Percentiles rank a stretch among this genome's conserved stretches.
Evolutionary conservation across 768 basidiomycete species (phyloP).

Genomic region (Amanita brunnescens): DNA sequence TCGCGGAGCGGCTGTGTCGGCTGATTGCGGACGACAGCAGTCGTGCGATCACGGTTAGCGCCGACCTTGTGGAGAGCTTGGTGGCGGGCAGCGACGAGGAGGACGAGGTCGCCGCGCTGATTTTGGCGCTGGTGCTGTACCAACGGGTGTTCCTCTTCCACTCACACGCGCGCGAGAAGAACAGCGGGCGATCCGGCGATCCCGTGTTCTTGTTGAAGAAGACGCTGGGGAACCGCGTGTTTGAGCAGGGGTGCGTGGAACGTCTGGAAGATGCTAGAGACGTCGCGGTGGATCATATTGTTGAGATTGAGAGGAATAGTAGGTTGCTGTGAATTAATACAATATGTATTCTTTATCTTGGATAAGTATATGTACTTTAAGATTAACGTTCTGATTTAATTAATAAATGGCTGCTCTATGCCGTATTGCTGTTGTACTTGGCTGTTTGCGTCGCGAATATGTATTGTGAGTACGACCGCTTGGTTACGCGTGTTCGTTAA

Average conservation of each 20-base stretch:
- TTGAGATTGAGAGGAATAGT: slow-evolving; percentile 32
- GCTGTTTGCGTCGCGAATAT: no score
- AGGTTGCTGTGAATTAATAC: slow-evolving; percentile 9
- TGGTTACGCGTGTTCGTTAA: no score
- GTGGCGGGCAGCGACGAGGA: slow-evolving; percentile 9
- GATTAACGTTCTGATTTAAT: background rate
- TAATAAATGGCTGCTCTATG: background rate
- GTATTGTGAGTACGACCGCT: no score
- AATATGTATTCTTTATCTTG: background rate
- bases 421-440: background rate
- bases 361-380: slow-evolving; percentile 1
- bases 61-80: background rate
- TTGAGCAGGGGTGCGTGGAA: slow-evolving; percentile 22
- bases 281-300: slow-evolving; percentile 64
- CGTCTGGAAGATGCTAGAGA: slow-evolving; percentile 68
- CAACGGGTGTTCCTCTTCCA: slow-evolving; percentile 55
- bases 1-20: slow-evolving; percentile 51
- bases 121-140: slow-evolving; percentile 55
- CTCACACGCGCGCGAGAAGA: slow-evolving; percentile 13
- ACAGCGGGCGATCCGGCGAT: slow-evolving; percentile 11
- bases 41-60: slow-evolving; percentile 21
- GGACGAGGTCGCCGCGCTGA: slow-evolving; percentile 23
- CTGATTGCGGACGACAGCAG: slow-evolving; percentile 19
- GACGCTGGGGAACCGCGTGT: slow-evolving; percentile 42
- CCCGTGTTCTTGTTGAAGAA: slow-evolving; percentile 26